Base-by-base conservation (phyloP, 768 basidiomycete genomes). In the Tricholoma terreum region DNA sequence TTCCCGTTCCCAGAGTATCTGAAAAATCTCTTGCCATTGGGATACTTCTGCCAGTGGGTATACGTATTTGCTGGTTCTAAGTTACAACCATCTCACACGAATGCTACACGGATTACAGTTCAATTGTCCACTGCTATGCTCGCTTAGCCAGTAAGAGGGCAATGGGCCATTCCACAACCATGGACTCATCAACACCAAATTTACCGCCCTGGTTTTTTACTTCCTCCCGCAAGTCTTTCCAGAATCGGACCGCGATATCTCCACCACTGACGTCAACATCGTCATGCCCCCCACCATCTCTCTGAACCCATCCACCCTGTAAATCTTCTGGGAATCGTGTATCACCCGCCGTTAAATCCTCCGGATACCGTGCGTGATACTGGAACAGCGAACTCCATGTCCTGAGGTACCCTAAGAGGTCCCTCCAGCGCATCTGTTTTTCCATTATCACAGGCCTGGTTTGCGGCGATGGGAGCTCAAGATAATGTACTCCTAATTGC, bases 381-480 rank as follows among this genome's bases (percentile, higher is more conserved):
- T 81, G 83, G 58, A 88, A 84, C 50, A 90, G 71, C 1, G 89
- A 73, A 62, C 87, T 90, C 76, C 81, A 87, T 0, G 90, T 90
- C 48, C 82, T 75, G 17, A 93, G 73, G 66, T 92, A 93, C 1
- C 75, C 80, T 5, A 88, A 75, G 0, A 93, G 71, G 55, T 83
- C 83, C 11, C 79, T 76, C 88, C 87, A 89, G 0, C 81, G 79
- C 78, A 87, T 82, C 36, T 66, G 72, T 62, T 82, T 83, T 19
- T 70, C 75, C 73, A 93, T 73, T 57, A 88, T 75, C 50, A 85
- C 75, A 1, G 81, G 82, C 11, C 70, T 62, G 6, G 67, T 53
- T 54, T 57, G 69, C 35, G 56, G 62, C 67, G 57, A 71, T 33
- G 50, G 61, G n/a, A 55, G 57, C 7, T 58, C 45, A 14, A 63